Conservation (phyloP, 345 rosid species). For the Sonneratia caseolaris region DNA sequence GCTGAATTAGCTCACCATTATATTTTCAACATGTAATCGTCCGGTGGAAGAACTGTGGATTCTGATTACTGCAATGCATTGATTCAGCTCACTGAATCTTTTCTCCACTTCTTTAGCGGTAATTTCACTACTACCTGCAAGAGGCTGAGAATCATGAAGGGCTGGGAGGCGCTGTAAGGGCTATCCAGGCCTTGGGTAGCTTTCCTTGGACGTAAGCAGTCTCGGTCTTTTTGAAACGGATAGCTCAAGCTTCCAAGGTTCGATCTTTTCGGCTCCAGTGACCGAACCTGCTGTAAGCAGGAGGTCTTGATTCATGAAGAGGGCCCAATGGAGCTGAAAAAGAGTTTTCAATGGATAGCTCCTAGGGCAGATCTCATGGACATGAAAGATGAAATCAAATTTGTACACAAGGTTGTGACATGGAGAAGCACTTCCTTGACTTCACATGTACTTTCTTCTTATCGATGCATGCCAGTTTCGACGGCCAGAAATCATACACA, state of each 20-base stretch:
- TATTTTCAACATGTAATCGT: no score
- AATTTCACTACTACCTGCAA: slow-evolving; percentile 82
- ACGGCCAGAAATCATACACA: background rate
- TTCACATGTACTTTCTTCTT: background rate
- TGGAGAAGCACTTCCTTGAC: background rate
- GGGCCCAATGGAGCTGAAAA: background rate
- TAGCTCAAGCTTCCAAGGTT: background rate
- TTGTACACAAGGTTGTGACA: background rate
- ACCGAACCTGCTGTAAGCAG: background rate
- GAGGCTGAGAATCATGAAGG: slow-evolving; percentile 83
- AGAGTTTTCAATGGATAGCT: background rate
- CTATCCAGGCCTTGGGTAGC: background rate
- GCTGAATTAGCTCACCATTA: no score
- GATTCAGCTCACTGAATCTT: no score
- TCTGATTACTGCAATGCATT: no score
- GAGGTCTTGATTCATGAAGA: background rate
- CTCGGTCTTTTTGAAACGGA: background rate
- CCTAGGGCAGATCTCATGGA: background rate
- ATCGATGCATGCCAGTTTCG: background rate
- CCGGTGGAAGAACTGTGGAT: no score
- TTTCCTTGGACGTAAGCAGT: background rate
- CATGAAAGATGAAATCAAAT: background rate
- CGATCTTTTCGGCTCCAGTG: background rate
- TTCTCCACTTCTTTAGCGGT: slow-evolving; percentile 20
- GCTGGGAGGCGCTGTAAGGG: slow-evolving; percentile 29